A percentile compares a stretch with the other conserved stretches of the same genome.
Conservation (phyloP, 768 basidiomycete genomes). For the Boletus bicolor region DNA sequence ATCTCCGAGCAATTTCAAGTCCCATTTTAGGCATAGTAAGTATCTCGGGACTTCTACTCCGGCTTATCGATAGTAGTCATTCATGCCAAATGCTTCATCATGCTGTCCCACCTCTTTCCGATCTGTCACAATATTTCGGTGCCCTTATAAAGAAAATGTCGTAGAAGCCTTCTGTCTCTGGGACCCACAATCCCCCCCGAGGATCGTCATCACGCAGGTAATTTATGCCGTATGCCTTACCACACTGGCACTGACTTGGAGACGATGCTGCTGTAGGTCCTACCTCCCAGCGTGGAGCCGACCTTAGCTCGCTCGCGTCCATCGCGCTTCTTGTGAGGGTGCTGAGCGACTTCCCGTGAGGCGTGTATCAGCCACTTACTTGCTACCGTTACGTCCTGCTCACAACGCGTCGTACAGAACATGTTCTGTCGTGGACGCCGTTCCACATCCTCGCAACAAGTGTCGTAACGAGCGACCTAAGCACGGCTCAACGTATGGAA, state of each 20-base stretch:
- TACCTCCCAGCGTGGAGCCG: constrained; percentile 44
- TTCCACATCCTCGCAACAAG: constrained; percentile 67
- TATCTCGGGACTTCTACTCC: constrained; percentile 25
- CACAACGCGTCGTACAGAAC: constrained; percentile 19
- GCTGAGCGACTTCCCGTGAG: constrained; percentile 55
- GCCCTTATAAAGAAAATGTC: constrained; percentile 32
- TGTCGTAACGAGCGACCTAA: constrained; percentile 73
- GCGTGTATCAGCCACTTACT: constrained; percentile 27
- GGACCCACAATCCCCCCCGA: constrained; percentile 34
- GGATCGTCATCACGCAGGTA: constrained; percentile 31
- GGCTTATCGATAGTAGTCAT: constrained; percentile 31
- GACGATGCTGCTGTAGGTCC: constrained; percentile 21
- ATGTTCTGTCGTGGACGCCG: constrained; percentile 46
- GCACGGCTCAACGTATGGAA: constrained; percentile 66
- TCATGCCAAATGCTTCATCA: constrained; percentile 13
- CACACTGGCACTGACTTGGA: constrained; percentile 9
- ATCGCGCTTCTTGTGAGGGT: constrained; percentile 73
- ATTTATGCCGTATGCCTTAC: constrained; percentile 22
- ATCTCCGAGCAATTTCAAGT: constrained; percentile 21
- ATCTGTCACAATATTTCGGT: constrained; percentile 20
- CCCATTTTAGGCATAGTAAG: constrained; percentile 19
- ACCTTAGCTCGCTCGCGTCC: constrained; percentile 57
- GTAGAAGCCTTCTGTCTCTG: constrained; percentile 18
- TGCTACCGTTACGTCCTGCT: constrained; percentile 6
- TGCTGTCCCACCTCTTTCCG: constrained; percentile 17